phyloP scores from a whole-genome alignment of 1,284 basidiomycete genomes.

The Flammula alnicola region DNA sequence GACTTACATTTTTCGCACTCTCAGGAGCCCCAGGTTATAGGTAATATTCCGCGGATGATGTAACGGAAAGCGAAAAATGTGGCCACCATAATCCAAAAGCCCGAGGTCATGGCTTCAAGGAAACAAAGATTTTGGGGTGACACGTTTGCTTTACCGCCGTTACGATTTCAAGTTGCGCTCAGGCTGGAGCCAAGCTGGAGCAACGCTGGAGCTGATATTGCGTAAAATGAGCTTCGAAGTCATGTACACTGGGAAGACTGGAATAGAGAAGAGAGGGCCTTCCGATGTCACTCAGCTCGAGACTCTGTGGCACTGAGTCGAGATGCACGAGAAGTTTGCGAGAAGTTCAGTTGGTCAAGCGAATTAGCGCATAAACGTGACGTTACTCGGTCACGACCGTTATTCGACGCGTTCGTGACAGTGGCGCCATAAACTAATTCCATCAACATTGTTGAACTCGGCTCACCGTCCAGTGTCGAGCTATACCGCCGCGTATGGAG shows the following conservation, averaged over 20 bases:
- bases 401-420: conserved; percentile 25
- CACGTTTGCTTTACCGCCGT: neutral
- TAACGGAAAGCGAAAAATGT: no score
- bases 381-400: conserved; percentile 6
- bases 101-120: neutral
- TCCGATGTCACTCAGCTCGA: no score
- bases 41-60: conserved; percentile 7
- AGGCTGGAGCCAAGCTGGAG: no score
- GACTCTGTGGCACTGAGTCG: no score
- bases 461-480: no score
- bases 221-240: neutral
- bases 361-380: conserved; percentile 3
- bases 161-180: neutral
- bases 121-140: neutral
- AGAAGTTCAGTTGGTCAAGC: no score
- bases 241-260: neutral
- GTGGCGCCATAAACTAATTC: neutral
- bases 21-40: neutral
- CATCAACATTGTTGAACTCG: no score
- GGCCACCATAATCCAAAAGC: no score
- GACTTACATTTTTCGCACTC: neutral
- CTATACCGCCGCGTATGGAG: conserved; percentile 1
- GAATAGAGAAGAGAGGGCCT: neutral
- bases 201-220: neutral
- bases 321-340: no score